Base-by-base conservation (phyloP, 2,329 filamentous ascomycete genomes). In the Neoscytalidium dimidiatum region DNA sequence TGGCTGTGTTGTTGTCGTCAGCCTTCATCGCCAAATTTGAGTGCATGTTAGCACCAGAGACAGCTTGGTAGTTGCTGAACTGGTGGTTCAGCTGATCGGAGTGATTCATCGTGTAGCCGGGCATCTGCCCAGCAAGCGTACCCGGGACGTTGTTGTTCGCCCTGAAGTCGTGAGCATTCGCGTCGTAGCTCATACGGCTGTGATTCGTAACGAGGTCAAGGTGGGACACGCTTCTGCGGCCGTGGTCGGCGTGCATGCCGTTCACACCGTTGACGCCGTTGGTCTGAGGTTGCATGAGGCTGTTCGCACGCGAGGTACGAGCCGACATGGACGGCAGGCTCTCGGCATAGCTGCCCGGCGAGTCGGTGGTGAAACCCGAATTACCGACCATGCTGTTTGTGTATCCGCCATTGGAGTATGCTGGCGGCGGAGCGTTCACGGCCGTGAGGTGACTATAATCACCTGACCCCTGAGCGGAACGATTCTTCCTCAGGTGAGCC, bases 401-500 rank as follows among this genome's bases (percentile, higher is more conserved):
- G 56, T 60, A 65, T 17, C 53, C 56, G 28, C 63, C 63, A 33
- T 65, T 65, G n/a, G 43, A 43, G 23, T 51, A 65, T 11, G 23
- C 11, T 9, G 56, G 56, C 23, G 53, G 44, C 13, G 53, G 44
- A n/a, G 53, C 63, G 23, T 65, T 65, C 44, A 65, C 63, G 4
- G 64, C 64, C 9, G 46, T 62, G 57, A 66, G 64, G 67, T 76
- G 72, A 56, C 74, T 76, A 51, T 73, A 72, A 68, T 78, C 75
- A 58, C 56, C 41, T 31, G 72, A 70, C 58, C 71, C 70, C 35
- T 58, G 52, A 35, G 74, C 72, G 64, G 71, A 69, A 29, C 76
- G 69, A 66, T 76, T 77, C 81, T 93, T 94, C 83, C 93, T 94
- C 74, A 95, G 85, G 79, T 96, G 92, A 69, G 92, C 91, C 79